A percentile compares a stretch with the other conserved stretches of the same genome.
These are phyloP conservation scores for Cryphonectria japonica DNA, from an alignment of 2,329 filamentous ascomycete species.

Conservation along the genomic window DNA sequence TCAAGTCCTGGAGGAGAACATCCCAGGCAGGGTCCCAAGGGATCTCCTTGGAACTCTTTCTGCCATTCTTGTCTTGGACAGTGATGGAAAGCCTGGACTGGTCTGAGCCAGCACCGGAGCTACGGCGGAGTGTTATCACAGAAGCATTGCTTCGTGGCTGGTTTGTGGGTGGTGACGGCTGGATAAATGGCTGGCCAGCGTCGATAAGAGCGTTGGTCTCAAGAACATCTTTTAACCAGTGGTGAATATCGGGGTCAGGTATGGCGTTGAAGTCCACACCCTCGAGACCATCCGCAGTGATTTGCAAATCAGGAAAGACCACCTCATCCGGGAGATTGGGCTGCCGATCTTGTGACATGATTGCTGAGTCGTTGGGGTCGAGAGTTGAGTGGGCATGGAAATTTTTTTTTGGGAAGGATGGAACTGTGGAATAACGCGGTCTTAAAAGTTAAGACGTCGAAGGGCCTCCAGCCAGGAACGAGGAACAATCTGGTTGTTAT, in stretches of 20 bases:
- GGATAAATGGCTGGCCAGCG: background rate
- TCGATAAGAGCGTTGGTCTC: background rate
- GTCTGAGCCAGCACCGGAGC: background rate
- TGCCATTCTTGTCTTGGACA: background rate
- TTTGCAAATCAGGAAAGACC: background rate
- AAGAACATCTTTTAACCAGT: background rate
- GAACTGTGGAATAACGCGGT: background rate
- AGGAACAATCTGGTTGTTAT: background rate
- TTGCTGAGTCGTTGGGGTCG: background rate
- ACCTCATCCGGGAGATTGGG: background rate
- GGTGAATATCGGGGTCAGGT: background rate
- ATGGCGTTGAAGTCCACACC: constrained; percentile 2
- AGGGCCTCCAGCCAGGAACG: background rate
- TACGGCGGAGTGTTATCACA: background rate
- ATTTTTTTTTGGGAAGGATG: background rate
- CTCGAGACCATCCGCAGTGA: background rate
- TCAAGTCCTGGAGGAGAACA: background rate
- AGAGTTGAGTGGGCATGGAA: background rate
- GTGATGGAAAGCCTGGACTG: background rate
- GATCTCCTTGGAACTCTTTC: constrained; percentile 1
- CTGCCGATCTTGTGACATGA: constrained; percentile 4
- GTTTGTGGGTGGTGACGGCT: background rate
- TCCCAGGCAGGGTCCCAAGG: background rate
- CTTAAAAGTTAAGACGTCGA: background rate
- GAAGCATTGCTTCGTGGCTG: background rate